phyloP scores from a whole-genome alignment of 768 basidiomycete genomes.

The Filobasidium floriforme region DNA sequence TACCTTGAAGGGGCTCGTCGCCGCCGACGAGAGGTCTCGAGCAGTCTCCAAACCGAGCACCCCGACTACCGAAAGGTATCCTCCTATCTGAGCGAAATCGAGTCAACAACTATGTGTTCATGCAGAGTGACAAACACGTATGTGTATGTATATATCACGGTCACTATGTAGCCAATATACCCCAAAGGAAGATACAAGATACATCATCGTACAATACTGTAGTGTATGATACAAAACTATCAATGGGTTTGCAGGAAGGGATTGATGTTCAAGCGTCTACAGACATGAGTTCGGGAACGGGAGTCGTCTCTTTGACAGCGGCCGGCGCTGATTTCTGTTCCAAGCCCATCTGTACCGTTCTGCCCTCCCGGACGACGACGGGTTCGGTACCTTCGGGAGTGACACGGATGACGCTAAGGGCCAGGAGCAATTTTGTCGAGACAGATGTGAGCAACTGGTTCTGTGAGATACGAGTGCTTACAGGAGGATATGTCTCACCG shows the following conservation, averaged over 20 bases:
- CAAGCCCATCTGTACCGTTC: neutral
- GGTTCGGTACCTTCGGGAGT: conserved; percentile 1
- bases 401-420: conserved; percentile 9
- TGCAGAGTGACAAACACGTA: neutral
- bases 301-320: neutral
- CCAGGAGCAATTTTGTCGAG: neutral
- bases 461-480: neutral
- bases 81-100: neutral
- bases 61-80: neutral
- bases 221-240: neutral
- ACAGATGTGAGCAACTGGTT: neutral
- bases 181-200: neutral
- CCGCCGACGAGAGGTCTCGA: neutral
- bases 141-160: no score
- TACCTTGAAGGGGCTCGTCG: neutral
- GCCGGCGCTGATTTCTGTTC: neutral
- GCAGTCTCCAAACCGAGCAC: neutral
- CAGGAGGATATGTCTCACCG: conserved; percentile 4
- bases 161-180: neutral
- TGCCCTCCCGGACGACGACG: conserved; percentile 13
- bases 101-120: neutral
- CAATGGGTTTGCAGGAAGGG: neutral
- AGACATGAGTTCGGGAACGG: neutral
- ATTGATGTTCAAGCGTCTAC: neutral
- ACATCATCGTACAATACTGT: neutral